Evolutionary conservation across 495 filamentous ascomycete genomes (phyloP).

Genomic region (Aspergillus funiculosus): DNA sequence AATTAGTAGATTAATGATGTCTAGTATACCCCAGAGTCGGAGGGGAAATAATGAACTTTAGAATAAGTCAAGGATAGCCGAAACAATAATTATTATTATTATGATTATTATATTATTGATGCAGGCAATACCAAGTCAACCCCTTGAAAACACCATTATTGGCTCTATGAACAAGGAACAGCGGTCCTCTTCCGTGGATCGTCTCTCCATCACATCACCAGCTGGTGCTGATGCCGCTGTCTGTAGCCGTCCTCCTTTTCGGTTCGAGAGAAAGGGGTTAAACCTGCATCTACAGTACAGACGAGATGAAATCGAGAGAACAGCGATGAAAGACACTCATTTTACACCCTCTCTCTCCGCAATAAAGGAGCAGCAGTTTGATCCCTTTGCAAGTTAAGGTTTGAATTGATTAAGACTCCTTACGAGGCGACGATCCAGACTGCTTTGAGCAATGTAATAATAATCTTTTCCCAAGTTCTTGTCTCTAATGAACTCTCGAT

Average conservation of each 20-base stretch:
- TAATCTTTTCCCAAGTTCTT: constrained; percentile 3
- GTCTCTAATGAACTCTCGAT: background rate
- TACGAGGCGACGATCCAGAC: constrained; percentile 19
- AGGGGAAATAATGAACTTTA: no score
- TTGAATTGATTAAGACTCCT: constrained; percentile 17
- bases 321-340: background rate
- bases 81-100: no score
- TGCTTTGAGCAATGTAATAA: no score
- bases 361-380: background rate
- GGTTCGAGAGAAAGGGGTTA: constrained; percentile 5
- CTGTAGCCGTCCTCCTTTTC: constrained; percentile 5
- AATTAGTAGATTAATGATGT: no score
- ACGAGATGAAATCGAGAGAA: background rate
- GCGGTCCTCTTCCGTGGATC: constrained; percentile 24
- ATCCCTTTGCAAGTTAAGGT: constrained; percentile 1
- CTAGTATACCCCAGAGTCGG: no score
- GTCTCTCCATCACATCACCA: constrained; percentile 14
- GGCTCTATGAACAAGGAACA: constrained; percentile 21
- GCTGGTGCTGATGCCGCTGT: constrained; percentile 17
- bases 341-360: background rate
- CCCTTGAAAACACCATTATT: constrained; percentile 15
- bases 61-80: background rate
- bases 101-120: no score
- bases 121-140: constrained; percentile 3
- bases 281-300: background rate